A percentile compares a stretch with the other conserved stretches of the same genome.
phyloP scores from a whole-genome alignment of 2,329 filamentous ascomycete species.

The Microsporum audouinii region DNA sequence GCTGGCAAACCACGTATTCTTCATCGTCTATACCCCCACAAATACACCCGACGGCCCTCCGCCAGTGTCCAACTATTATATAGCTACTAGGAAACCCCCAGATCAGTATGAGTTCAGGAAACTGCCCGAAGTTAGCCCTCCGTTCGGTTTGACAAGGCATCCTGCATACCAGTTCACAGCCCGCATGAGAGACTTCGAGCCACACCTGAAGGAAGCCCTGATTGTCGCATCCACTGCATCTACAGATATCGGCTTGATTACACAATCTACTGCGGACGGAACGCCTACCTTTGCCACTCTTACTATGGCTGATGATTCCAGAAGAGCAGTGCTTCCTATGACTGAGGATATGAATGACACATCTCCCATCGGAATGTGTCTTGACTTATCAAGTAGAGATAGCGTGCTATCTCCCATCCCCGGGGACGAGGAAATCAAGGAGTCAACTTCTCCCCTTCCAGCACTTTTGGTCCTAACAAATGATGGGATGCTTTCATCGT shows the following conservation, averaged over 20 bases:
- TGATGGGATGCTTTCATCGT: conserved; percentile 70
- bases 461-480: conserved; percentile 77
- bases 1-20: conserved; percentile 78
- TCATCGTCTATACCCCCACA: conserved; percentile 63
- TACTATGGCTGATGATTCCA: conserved; percentile 60
- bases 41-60: conserved; percentile 43
- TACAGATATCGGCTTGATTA: conserved; percentile 67
- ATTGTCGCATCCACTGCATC: conserved; percentile 72
- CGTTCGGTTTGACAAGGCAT: conserved; percentile 53
- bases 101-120: conserved; percentile 57
- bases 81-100: conserved; percentile 55
- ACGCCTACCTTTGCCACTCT: conserved; percentile 61
- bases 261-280: conserved; percentile 53
- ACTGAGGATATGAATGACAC: conserved; percentile 56
- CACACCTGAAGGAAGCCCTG: conserved; percentile 67
- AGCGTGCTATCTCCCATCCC: conserved; percentile 65
- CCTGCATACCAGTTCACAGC: conserved; percentile 67
- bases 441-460: conserved; percentile 70
- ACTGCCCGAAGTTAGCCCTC: conserved; percentile 60
- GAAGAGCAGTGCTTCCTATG: conserved; percentile 64
- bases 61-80: conserved; percentile 61
- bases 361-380: conserved; percentile 61
- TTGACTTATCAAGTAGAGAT: conserved; percentile 76
- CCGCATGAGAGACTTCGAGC: conserved; percentile 68
- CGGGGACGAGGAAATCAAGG: conserved; percentile 66